Base-by-base conservation (phyloP, 2,329 filamentous ascomycete species). In the Hymenoscyphus salicellus region DNA sequence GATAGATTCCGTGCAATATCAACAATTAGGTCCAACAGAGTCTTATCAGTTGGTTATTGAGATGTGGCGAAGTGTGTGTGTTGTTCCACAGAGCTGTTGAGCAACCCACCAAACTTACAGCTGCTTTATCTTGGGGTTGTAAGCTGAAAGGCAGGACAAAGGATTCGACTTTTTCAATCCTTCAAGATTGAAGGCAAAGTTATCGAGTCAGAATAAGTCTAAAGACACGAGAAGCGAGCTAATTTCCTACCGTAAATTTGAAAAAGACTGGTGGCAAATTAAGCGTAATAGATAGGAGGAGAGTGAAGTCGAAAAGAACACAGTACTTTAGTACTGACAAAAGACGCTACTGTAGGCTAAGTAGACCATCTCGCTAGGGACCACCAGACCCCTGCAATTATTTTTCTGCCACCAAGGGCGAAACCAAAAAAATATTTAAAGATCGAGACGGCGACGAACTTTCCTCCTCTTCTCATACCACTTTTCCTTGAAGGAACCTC, bases 401-500 rank as follows among this genome's bases (percentile, higher is more conserved):
- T 57, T 23, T 20, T 56, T 62, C 55, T 58, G 59, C 55, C 60
- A 65, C 63, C 55, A 30, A 38, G 62, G 38, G 60, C 56, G 33
- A 62, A 59, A 38, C 49, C 55, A 63, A 65, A 63, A 65, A 63
- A 63, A 56, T 49, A 60, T 58, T 65, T 65, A 60, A 65, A 58
- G 32, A 28, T 56, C 49, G 26, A 46, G 33, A 26, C 49, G 33
- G 14, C 49, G 2, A 52, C 43, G 7, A n/a, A n/a, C 20, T 20
- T 59, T 57, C 36, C 38, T 46, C 30, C 36, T 38, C 32, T 41
- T 16, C 55, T 32, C 30, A 41, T 43, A 41, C 58, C 52, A 56
- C 6, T 28, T 38, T 60, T 60, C 33, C 43, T 46, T 56, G 57
- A 60, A 63, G 62, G 55, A 63, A 49, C 38, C 49, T 38, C 41